Conservation (phyloP, 352 stramenopile species). For the Phytophthora cactorum region DNA sequence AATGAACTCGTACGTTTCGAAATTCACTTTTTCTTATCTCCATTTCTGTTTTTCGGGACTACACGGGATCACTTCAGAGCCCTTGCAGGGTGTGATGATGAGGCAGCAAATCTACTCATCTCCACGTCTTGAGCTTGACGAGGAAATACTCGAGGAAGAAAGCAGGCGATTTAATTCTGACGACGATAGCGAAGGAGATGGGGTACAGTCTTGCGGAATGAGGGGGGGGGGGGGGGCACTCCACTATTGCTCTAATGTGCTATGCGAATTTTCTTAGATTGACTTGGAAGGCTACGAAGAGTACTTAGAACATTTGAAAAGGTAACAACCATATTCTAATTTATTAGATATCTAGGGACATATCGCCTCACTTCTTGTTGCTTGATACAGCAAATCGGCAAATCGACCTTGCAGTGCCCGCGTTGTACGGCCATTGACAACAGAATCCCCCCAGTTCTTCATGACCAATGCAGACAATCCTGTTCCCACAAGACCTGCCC, state of each 20-base stretch:
- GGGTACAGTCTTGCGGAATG: conserved; percentile 9
- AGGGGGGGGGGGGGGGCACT: neutral
- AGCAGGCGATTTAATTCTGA: conserved; percentile 4
- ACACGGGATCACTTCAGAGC: neutral
- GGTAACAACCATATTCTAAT: conserved; percentile 22
- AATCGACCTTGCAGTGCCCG: conserved; percentile 50
- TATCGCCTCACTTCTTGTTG: neutral
- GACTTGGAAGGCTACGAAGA: conserved; percentile 70
- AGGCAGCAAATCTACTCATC: conserved; percentile 14
- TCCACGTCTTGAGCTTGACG: conserved; percentile 7
- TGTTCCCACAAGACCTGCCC: conserved; percentile 27
- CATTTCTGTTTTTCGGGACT: conserved; percentile 7
- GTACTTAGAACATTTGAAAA: conserved; percentile 59
- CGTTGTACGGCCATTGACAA: conserved; percentile 41
- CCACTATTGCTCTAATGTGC: conserved; percentile 1
- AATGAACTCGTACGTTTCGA: conserved; percentile 24
- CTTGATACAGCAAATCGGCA: conserved; percentile 39
- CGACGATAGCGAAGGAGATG: conserved; percentile 26
- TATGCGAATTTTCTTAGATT: conserved; percentile 35
- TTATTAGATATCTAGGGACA: neutral
- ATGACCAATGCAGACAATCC: conserved; percentile 57
- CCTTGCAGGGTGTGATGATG: conserved; percentile 15
- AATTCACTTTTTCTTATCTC: conserved; percentile 5
- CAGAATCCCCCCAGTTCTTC: conserved; percentile 61
- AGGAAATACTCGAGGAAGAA: neutral